Conservation (phyloP, 345 rosid species). For the Salix koriyanagi region DNA sequence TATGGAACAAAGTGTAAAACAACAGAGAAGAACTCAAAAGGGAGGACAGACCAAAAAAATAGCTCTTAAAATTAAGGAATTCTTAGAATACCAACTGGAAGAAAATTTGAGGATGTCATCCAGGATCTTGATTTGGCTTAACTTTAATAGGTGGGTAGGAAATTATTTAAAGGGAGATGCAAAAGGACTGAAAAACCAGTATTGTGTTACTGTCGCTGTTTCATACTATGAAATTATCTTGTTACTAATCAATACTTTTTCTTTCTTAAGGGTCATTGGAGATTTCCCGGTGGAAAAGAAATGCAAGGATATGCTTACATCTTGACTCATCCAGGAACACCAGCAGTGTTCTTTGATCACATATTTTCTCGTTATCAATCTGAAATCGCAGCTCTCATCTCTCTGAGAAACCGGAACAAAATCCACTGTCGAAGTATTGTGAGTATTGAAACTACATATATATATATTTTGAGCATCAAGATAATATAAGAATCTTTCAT, state of each 20-base stretch:
- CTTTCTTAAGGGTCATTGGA: slow-evolving; percentile 78
- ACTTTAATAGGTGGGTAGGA: neutral
- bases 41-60: neutral
- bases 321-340: slow-evolving; percentile 96
- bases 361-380: slow-evolving; percentile 60
- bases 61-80: neutral
- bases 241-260: neutral
- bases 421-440: slow-evolving; percentile 83
- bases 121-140: neutral
- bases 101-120: neutral
- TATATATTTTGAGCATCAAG: neutral
- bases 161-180: neutral
- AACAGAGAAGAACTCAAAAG: neutral
- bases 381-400: slow-evolving; percentile 64
- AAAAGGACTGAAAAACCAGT: neutral
- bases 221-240: neutral
- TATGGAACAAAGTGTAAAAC: no score
- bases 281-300: slow-evolving; percentile 91
- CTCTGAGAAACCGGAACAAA: slow-evolving; percentile 66
- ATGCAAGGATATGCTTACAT: slow-evolving; percentile 98
- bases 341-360: slow-evolving; percentile 87
- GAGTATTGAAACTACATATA: slow-evolving; percentile 19
- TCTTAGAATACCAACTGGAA: neutral
- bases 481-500: neutral
- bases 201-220: neutral